Evolutionary conservation across 2,329 filamentous ascomycete genomes (phyloP).

Genomic region (Laburnicola sp.): DNA sequence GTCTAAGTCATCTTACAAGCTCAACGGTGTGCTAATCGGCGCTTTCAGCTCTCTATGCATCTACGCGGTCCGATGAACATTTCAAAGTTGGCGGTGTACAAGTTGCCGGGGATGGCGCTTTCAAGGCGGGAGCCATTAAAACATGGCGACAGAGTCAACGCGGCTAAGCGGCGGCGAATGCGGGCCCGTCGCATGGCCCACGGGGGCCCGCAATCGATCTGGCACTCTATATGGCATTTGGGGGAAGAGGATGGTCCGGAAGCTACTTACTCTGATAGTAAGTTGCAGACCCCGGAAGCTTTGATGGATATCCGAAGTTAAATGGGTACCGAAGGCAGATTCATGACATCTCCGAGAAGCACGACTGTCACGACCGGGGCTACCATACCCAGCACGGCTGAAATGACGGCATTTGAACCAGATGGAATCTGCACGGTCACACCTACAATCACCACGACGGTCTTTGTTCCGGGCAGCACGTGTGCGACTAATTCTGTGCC

Average conservation of each 20-base stretch:
- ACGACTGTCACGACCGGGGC: no score
- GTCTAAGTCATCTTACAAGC: background rate
- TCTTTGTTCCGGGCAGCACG: constrained; percentile 6
- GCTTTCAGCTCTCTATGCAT: constrained; percentile 66
- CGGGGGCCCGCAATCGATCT: constrained; percentile 1
- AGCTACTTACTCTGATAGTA: no score
- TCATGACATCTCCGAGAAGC: no score
- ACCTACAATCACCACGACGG: constrained; percentile 11
- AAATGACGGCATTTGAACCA: background rate
- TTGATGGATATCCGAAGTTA: background rate
- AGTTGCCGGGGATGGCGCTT: constrained; percentile 41
- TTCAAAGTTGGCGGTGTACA: constrained; percentile 71
- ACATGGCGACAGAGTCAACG: background rate
- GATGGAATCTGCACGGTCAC: background rate
- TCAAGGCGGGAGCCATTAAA: constrained; percentile 5
- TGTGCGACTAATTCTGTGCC: background rate
- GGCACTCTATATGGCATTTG: constrained; percentile 5
- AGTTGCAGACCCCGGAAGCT: no score
- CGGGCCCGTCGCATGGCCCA: background rate
- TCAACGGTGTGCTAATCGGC: constrained; percentile 3
- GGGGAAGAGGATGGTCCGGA: background rate
- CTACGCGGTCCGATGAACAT: constrained; percentile 71
- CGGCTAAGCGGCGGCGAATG: background rate
- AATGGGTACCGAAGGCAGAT: constrained; percentile 4
- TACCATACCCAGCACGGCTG: no score